These are phyloP conservation scores for Polymyxa betae DNA, from an alignment of 208 protist genomes.

Conservation along the genomic window DNA sequence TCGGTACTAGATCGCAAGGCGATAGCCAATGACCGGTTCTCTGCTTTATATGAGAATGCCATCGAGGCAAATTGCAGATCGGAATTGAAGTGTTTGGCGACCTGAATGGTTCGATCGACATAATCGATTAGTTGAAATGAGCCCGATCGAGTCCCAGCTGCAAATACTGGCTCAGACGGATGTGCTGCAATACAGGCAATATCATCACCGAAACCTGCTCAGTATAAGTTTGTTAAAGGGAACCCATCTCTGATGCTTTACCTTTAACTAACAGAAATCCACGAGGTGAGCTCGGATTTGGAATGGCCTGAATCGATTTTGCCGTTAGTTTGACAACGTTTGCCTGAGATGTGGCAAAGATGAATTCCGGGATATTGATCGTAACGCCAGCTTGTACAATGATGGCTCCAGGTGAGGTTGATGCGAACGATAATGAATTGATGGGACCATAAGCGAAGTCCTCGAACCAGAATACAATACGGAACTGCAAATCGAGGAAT, in stretches of 20 bases:
- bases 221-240: no score
- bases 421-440: conserved; percentile 84
- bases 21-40: not conserved
- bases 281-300: not conserved
- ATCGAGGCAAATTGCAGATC: not conserved
- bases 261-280: not conserved
- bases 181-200: not conserved
- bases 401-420: not conserved
- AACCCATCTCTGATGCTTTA: no score
- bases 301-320: not conserved
- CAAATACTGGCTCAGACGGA: not conserved
- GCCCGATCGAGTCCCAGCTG: not conserved
- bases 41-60: not conserved
- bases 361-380: not conserved
- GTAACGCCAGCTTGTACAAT: not conserved
- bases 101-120: not conserved
- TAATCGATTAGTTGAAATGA: not conserved
- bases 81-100: not conserved
- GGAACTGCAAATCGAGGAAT: conserved; percentile 88
- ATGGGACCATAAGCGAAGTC: conserved; percentile 87
- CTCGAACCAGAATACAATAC: conserved; percentile 91
- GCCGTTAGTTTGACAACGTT: not conserved
- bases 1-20: not conserved
- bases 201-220: not conserved
- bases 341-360: not conserved